Evolutionary conservation across 176 grass and related monocot genomes (phyloP).

Genomic region (Leersia perrieri): DNA sequence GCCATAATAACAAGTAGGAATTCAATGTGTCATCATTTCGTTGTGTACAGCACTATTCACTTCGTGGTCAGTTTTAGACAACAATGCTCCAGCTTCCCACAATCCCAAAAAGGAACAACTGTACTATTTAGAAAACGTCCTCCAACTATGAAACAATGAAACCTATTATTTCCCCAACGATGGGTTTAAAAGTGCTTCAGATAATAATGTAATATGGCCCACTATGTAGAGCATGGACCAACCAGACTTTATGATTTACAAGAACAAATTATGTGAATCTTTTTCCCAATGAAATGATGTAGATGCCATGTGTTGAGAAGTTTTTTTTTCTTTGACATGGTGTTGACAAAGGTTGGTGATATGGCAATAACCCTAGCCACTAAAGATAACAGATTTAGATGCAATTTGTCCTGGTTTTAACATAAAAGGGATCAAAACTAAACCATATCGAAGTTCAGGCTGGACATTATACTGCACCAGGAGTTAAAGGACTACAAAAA

Average conservation of each 20-base stretch:
- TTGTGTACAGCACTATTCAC: neutral
- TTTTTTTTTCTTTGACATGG: too few species aligned
- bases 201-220: neutral
- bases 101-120: neutral
- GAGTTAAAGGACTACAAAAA: neutral
- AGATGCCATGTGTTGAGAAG: neutral
- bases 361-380: neutral
- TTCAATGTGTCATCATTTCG: neutral
- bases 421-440: neutral
- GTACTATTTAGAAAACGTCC: neutral
- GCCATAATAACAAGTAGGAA: neutral
- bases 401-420: neutral
- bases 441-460: neutral
- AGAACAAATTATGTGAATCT: neutral
- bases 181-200: neutral
- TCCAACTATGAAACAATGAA: neutral
- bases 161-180: neutral
- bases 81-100: neutral
- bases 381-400: neutral
- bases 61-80: neutral
- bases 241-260: neutral
- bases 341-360: neutral
- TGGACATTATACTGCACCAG: neutral
- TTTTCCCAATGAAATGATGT: neutral
- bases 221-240: neutral